Evolutionary conservation across 2,329 filamentous ascomycete species (phyloP), one percentile per base, ranked within the genome.

Genomic region (Aspergillus awamori): DNA sequence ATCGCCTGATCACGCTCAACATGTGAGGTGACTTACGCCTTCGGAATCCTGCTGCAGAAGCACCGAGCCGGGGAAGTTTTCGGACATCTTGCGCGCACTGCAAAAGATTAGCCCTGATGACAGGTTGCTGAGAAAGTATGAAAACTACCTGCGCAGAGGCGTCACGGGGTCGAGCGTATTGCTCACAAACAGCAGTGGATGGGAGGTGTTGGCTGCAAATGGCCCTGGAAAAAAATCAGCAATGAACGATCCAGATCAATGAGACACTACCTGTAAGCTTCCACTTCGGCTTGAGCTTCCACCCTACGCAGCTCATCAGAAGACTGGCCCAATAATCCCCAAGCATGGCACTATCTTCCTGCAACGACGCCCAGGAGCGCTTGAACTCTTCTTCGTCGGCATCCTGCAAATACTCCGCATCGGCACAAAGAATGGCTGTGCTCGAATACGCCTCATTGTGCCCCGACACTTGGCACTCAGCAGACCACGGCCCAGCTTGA

Each of bases 161-260:
- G 85, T 88, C 0, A 88, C 83, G 0, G 87, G 86, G 59, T 88
- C 86, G 13, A 83, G 77, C 0, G 81, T 83, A 67, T 84, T 87
- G 38, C 81, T 82, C 11, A 87, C 74, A 68, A 86, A 84, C 6
- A 88, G 77, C 33, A 88, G 75, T 0, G 86, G 86, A 63, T 84
- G 80, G 5, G 79, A 71, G 1, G 75, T 74, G n/a, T 69, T 65
- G 28, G 69, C 71, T 45, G 69, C 70, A 45, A 68, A 67, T 20
- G 72, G 70, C 6, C 66, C 70, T 74, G 20, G 2, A 33, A 2
- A 11, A 38, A 6, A 10, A 13, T 45, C 24, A 48, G 61, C 26
- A 53, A 57, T 28, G n/a, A 13, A 20, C 20, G 13, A 15, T 20
- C 39, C 17, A 53, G 3, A n/a, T 5, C 22, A 17, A 20, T 8